Evolutionary conservation across 2,329 filamentous ascomycete species (phyloP).

Genomic region (Volutella citrinella): DNA sequence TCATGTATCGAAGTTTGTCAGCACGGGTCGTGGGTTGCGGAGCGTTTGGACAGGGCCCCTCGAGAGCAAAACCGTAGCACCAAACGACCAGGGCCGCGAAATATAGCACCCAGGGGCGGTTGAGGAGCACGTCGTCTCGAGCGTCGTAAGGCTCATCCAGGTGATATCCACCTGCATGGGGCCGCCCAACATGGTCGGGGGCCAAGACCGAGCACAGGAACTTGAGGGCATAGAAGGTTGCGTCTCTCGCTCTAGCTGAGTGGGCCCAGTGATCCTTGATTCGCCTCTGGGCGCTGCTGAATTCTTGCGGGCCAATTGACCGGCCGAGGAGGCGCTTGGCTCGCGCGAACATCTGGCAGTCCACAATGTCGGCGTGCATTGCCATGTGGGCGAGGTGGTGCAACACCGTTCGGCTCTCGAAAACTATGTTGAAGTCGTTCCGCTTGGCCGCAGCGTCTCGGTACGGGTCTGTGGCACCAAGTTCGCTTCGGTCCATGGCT

Average conservation of each 20-base stretch:
- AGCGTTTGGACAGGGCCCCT: conserved; percentile 64
- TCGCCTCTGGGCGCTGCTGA: conserved; percentile 72
- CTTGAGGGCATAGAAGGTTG: conserved; percentile 86
- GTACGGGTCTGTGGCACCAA: conserved; percentile 52
- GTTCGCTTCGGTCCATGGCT: conserved; percentile 62
- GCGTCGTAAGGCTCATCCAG: conserved; percentile 66
- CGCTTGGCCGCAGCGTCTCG: conserved; percentile 56
- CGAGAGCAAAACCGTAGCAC: conserved; percentile 89
- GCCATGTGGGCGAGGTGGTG: conserved; percentile 97
- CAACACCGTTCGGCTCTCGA: conserved; percentile 83
- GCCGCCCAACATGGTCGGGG: conserved; percentile 40
- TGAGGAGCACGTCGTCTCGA: conserved; percentile 83
- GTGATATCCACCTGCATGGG: conserved; percentile 36
- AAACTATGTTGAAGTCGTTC: conserved; percentile 63
- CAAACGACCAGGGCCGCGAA: conserved; percentile 90
- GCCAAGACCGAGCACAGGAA: conserved; percentile 84
- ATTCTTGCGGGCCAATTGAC: conserved; percentile 78
- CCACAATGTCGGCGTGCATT: conserved; percentile 96
- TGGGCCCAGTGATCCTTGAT: conserved; percentile 91
- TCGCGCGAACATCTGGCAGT: conserved; percentile 92
- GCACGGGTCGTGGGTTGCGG: conserved; percentile 55
- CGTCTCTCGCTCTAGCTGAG: conserved; percentile 82
- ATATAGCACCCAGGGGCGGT: conserved; percentile 93
- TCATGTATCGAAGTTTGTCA: conserved; percentile 75
- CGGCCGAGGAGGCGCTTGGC: conserved; percentile 82